phyloP scores from a whole-genome alignment of 495 filamentous ascomycete genomes.

The Hypoxylon perforatum region DNA sequence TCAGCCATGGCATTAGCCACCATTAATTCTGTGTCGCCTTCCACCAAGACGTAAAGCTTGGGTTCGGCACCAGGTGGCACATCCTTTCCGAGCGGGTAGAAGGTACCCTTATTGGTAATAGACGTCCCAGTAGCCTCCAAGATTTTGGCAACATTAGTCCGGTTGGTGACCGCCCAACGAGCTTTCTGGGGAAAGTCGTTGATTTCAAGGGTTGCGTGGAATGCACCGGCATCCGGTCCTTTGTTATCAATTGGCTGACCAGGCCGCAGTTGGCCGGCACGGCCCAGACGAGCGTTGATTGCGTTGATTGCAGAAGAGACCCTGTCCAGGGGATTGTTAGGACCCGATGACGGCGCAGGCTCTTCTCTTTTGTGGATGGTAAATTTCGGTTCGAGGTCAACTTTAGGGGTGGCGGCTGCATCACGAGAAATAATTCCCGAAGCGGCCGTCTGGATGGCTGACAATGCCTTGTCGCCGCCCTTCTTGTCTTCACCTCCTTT shows the following conservation, averaged over 20 bases:
- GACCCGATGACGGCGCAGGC: slow-evolving; percentile 58
- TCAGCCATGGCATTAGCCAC: slow-evolving; percentile 93
- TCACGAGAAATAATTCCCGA: slow-evolving; percentile 65
- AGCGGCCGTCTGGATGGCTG: slow-evolving; percentile 69
- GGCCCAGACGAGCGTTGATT: slow-evolving; percentile 87
- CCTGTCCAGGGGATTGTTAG: slow-evolving; percentile 79
- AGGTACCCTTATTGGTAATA: slow-evolving; percentile 97
- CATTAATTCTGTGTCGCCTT: slow-evolving; percentile 93
- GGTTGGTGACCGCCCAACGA: slow-evolving; percentile 97
- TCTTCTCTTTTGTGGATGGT: slow-evolving; percentile 79
- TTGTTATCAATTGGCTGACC: slow-evolving; percentile 99
- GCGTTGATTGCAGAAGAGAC: slow-evolving; percentile 85
- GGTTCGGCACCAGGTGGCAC: slow-evolving; percentile 78
- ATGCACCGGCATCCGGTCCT: slow-evolving; percentile 95
- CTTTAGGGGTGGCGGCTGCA: slow-evolving; percentile 43
- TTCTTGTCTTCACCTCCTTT: slow-evolving; percentile 67
- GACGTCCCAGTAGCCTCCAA: slow-evolving; percentile 93
- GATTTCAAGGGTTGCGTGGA: slow-evolving; percentile 97
- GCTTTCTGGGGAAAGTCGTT: slow-evolving; percentile 99
- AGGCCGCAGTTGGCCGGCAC: slow-evolving; percentile 84
- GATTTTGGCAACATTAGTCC: slow-evolving; percentile 98
- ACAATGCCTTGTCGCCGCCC: slow-evolving; percentile 70
- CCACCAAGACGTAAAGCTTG: slow-evolving; percentile 96
- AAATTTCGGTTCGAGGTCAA: slow-evolving; percentile 65
- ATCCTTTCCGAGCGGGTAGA: slow-evolving; percentile 84